Evolutionary conservation across 2,329 filamentous ascomycete species (phyloP), one percentile per base, ranked within the genome.

Genomic region (Hypoxylon sp.): DNA sequence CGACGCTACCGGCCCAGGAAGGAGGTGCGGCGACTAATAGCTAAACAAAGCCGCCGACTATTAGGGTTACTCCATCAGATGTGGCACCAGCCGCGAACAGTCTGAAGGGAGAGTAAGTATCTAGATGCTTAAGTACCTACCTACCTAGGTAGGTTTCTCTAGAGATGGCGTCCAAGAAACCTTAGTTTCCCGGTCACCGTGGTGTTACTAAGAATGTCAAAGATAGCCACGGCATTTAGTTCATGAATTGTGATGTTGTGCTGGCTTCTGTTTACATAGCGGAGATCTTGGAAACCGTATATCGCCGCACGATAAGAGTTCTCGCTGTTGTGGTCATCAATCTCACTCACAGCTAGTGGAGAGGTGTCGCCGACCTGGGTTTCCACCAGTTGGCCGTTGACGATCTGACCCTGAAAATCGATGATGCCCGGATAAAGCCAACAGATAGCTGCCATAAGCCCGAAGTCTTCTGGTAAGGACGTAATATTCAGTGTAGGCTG

Each of bases 1-100:
- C 56, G 24, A 47, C 59, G 61, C 59, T 59, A 5, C 26, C 53
- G 6, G 44, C 47, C 8, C 55, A 53, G 47, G 59, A 56, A 43
- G 37, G 47, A 26, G 39, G 43, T 6, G 44, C 56, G 6, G 26
- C 57, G 10, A 39, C 30, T 15, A 53, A 39, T 3, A 64, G 37
- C 39, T 49, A 56, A 5, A 26, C 59, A n/a, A 39, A 63, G 17
- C 34, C 41, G 17, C 43, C 50, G 11, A 64, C 39, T 3, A 37
- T 32, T 10, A 47, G 59, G 6, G 34, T 52, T 44, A 46, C 52
- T 17, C 22, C 50, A 13, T 19, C 43, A 10, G 48, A 59, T 13
- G 28, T 43, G 24, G 39, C 44, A 50, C 39, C 51, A 37, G 53
- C 49, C 8, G 60, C 56, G 4, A 61, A 60, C 15, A 49, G 37